Conservation (phyloP, 2,329 filamentous ascomycete species). For the Colletotrichum ledebouriae region DNA sequence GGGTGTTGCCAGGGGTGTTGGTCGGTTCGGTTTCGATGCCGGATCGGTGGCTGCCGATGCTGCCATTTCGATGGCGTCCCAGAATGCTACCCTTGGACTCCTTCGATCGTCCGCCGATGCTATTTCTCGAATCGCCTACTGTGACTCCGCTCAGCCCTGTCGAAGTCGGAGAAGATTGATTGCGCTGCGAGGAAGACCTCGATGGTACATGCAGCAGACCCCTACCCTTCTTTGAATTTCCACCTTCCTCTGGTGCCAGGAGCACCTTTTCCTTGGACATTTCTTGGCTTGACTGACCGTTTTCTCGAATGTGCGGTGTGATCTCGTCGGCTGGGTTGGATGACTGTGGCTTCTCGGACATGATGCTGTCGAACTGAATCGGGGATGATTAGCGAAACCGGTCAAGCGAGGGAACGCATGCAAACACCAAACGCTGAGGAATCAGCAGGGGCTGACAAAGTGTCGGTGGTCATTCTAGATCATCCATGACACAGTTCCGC, state of each 20-base stretch:
- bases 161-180: slow-evolving; percentile 70
- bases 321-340: slow-evolving; percentile 49
- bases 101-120: slow-evolving; percentile 74
- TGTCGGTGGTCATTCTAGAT: slow-evolving; percentile 23
- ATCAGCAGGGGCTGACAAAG: slow-evolving; percentile 35
- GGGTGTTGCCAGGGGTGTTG: slow-evolving; percentile 62
- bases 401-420: slow-evolving; percentile 20
- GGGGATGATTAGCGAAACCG: slow-evolving; percentile 31
- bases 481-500: slow-evolving; percentile 34
- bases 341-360: slow-evolving; percentile 51
- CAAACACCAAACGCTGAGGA: slow-evolving; percentile 28
- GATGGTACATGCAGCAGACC: slow-evolving; percentile 71
- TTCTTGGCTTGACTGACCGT: slow-evolving; percentile 51
- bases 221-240: slow-evolving; percentile 62
- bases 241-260: slow-evolving; percentile 57
- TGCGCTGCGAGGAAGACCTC: slow-evolving; percentile 72
- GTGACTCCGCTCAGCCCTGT: slow-evolving; percentile 73
- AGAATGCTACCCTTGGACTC: slow-evolving; percentile 75
- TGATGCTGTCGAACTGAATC: slow-evolving; percentile 42
- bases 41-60: slow-evolving; percentile 75
- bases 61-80: slow-evolving; percentile 74
- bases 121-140: slow-evolving; percentile 70
- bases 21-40: slow-evolving; percentile 64
- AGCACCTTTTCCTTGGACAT: slow-evolving; percentile 60
- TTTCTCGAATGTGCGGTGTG: slow-evolving; percentile 45